These are phyloP conservation scores for Rhizopus arrhizus DNA, from an alignment of 371 early-diverging fungal genomes.

Conservation along the genomic window DNA sequence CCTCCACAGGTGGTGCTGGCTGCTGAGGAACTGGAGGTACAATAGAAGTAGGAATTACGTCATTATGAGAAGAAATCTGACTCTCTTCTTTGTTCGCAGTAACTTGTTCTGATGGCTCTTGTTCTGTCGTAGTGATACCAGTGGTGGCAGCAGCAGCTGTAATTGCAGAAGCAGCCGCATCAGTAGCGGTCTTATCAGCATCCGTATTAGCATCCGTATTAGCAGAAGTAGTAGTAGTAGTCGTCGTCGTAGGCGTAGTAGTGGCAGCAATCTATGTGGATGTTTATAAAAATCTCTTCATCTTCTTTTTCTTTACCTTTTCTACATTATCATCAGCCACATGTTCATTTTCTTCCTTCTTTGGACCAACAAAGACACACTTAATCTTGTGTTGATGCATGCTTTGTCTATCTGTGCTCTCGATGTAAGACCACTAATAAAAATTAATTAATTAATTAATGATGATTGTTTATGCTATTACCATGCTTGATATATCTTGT, in stretches of 20 bases:
- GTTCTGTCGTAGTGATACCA: too few species aligned
- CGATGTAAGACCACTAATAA: constrained; percentile 61
- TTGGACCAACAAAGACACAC: constrained; percentile 49
- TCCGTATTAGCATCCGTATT: too few species aligned
- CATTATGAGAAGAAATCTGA: neutral
- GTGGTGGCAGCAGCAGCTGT: too few species aligned
- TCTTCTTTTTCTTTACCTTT: constrained; percentile 4
- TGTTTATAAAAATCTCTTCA: constrained; percentile 3
- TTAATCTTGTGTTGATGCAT: constrained; percentile 70
- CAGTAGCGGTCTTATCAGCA: too few species aligned
- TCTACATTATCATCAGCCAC: constrained; percentile 2
- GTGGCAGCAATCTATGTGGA: neutral
- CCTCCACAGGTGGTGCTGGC: neutral
- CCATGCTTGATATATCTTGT: constrained; percentile 47
- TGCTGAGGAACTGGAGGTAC: neutral
- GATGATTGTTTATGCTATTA: constrained; percentile 19
- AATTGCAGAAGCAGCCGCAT: too few species aligned
- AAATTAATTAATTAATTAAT: constrained; percentile 14
- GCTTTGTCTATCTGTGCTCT: constrained; percentile 48
- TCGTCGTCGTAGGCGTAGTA: neutral
- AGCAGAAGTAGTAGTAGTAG: neutral
- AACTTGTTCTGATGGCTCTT: too few species aligned
- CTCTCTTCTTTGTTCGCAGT: too few species aligned
- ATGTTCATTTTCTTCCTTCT: constrained; percentile 10
- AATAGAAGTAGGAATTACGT: neutral